These are phyloP conservation scores for Phycomyces blakesleeanus DNA, from an alignment of 192 early-diverging fungal genomes.

Conservation along the genomic window DNA sequence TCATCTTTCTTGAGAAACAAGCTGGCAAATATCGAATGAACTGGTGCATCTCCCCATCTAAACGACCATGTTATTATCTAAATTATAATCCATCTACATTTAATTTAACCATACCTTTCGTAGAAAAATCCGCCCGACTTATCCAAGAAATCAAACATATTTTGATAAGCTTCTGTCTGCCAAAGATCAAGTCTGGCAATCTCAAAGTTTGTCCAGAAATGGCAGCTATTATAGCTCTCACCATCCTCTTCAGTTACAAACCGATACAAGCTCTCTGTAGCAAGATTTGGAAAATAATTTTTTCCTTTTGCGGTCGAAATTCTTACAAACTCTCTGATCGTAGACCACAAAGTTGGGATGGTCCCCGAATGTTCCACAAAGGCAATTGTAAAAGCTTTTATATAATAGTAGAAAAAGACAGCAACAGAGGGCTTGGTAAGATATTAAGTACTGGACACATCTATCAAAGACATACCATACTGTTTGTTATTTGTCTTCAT, in stretches of 20 bases:
- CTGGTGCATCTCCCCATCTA: constrained; percentile 73
- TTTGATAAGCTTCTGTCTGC: constrained; percentile 47
- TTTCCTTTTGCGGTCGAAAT: constrained; percentile 14
- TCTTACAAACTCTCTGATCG: constrained; percentile 46
- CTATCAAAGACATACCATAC: constrained; percentile 17
- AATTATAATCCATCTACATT: no score
- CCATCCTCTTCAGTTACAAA: constrained; percentile 51
- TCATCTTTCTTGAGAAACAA: constrained; percentile 52
- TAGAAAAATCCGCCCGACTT: constrained; percentile 67
- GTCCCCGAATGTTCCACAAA: constrained; percentile 69
- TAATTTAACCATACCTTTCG: constrained; percentile 52
- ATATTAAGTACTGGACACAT: background rate
- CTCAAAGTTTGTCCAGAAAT: constrained; percentile 88
- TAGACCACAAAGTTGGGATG: constrained; percentile 67
- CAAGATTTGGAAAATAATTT: constrained; percentile 31
- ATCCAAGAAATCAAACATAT: constrained; percentile 61
- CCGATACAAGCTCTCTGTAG: constrained; percentile 33
- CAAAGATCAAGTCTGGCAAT: constrained; percentile 56
- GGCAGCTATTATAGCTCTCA: constrained; percentile 57
- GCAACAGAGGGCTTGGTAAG: no score
- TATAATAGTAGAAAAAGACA: no score
- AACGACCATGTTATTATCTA: no score
- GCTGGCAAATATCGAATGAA: constrained; percentile 62
- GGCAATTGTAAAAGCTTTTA: constrained; percentile 63
- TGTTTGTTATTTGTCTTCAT: constrained; percentile 47